phyloP scores from a whole-genome alignment of 768 basidiomycete species.

The Tulasnella calospora region DNA sequence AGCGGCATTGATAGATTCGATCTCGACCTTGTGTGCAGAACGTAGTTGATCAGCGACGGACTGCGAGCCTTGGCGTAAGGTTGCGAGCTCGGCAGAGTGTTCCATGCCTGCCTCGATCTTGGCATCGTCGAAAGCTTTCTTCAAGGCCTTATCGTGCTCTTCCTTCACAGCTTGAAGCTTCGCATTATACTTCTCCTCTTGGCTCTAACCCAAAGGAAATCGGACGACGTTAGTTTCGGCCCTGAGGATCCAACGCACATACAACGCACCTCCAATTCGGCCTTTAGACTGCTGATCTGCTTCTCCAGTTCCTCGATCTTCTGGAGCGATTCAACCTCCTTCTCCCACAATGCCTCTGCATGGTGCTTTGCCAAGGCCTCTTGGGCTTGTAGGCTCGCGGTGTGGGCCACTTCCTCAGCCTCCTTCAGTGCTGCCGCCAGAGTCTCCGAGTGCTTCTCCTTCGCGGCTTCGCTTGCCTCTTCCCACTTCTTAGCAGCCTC shows the following conservation, averaged over 20 bases:
- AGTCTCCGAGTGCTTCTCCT: conserved; percentile 46
- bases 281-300: conserved; percentile 45
- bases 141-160: conserved; percentile 29
- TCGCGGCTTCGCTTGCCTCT: conserved; percentile 44
- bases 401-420: conserved; percentile 35
- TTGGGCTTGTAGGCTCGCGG: conserved; percentile 36
- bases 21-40: conserved; percentile 51
- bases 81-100: conserved; percentile 67
- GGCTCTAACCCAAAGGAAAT: conserved; percentile 43
- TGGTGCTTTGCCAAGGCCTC: conserved; percentile 36
- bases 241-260: not conserved
- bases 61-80: conserved; percentile 61
- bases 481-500: conserved; percentile 50
- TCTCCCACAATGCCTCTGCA: conserved; percentile 24
- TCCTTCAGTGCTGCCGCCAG: conserved; percentile 47
- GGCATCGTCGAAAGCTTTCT: conserved; percentile 64
- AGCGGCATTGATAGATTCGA: conserved; percentile 60
- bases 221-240: not conserved
- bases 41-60: conserved; percentile 66
- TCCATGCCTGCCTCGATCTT: conserved; percentile 74
- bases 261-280: conserved; percentile 61
- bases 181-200: conserved; percentile 62
- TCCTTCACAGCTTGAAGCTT: conserved; percentile 51
- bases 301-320: conserved; percentile 24
- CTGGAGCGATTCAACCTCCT: conserved; percentile 25